phyloP scores from a whole-genome alignment of 139 green algal species.

The Volvox africanus region DNA sequence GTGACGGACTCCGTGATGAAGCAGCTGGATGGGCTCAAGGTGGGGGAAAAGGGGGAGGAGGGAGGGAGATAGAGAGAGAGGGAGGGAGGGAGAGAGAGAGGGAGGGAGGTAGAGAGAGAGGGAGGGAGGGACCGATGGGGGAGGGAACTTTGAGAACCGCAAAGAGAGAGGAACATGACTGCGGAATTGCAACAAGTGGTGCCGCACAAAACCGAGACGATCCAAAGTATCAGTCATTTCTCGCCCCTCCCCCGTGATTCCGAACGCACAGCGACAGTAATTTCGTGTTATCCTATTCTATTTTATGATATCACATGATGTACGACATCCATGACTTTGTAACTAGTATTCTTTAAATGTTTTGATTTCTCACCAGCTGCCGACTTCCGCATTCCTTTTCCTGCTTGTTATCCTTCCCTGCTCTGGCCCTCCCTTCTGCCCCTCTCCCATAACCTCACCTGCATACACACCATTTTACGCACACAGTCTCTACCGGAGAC shows the following conservation, averaged over 20 bases:
- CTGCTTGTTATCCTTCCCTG: background rate
- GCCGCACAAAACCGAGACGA: too few relatives aligned
- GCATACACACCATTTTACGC: too few relatives aligned
- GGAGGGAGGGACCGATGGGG: too few relatives aligned
- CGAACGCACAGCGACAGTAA: too few relatives aligned
- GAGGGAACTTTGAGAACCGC: background rate
- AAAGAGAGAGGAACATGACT: background rate
- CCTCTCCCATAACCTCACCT: background rate
- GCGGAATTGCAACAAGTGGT: too few relatives aligned
- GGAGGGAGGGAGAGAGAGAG: background rate
- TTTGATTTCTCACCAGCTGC: too few relatives aligned
- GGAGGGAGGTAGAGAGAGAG: background rate
- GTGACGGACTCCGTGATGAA: constrained; percentile 78
- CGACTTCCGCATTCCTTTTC: background rate
- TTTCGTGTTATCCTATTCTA: too few relatives aligned
- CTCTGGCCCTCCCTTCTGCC: background rate
- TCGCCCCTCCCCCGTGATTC: too few relatives aligned
- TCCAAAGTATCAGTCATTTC: too few relatives aligned
- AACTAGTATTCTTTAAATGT: too few relatives aligned
- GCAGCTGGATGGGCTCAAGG: constrained; percentile 86
- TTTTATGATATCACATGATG: too few relatives aligned
- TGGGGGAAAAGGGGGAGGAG: constrained; percentile 19
- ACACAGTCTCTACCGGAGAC: constrained; percentile 28
- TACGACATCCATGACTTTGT: too few relatives aligned
- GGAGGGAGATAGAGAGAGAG: background rate